These are phyloP conservation scores for Aspergillus uvarum DNA, from an alignment of 2,329 filamentous ascomycete genomes.

Conservation along the genomic window DNA sequence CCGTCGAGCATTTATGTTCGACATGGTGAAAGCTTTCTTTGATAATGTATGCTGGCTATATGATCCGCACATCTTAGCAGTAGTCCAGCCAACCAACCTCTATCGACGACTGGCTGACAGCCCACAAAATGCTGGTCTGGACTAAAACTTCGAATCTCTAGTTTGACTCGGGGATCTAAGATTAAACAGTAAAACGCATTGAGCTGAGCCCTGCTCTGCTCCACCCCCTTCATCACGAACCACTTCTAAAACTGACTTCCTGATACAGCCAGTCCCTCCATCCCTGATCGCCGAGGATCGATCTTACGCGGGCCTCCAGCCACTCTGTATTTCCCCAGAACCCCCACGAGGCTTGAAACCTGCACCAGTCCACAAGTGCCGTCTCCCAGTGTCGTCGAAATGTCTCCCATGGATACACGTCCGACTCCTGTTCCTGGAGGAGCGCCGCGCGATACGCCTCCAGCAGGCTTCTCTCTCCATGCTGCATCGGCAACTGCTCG, in stretches of 20 bases:
- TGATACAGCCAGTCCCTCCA: constrained; percentile 50
- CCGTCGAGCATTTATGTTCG: no score
- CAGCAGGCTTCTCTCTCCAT: constrained; percentile 54
- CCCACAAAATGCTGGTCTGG: no score
- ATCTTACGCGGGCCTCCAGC: constrained; percentile 56
- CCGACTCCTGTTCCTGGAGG: constrained; percentile 7
- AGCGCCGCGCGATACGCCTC: constrained; percentile 45
- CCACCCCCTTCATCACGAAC: no score
- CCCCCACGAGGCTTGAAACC: constrained; percentile 62
- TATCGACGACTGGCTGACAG: no score
- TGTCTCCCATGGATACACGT: constrained; percentile 54
- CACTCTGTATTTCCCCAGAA: constrained; percentile 62
- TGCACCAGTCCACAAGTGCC: constrained; percentile 66
- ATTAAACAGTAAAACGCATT: no score
- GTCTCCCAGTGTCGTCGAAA: constrained; percentile 65
- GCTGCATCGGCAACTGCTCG: constrained; percentile 49
- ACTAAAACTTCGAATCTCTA: no score
- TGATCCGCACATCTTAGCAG: no score
- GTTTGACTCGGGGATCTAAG: no score
- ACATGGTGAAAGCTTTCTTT: no score
- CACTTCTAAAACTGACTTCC: constrained; percentile 13
- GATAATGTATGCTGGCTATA: no score
- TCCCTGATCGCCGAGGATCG: constrained; percentile 46
- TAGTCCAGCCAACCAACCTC: no score
- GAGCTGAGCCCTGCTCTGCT: no score